These are phyloP conservation scores for Ceratocystis albifundus DNA, from an alignment of 2,329 filamentous ascomycete genomes.

Conservation along the genomic window DNA sequence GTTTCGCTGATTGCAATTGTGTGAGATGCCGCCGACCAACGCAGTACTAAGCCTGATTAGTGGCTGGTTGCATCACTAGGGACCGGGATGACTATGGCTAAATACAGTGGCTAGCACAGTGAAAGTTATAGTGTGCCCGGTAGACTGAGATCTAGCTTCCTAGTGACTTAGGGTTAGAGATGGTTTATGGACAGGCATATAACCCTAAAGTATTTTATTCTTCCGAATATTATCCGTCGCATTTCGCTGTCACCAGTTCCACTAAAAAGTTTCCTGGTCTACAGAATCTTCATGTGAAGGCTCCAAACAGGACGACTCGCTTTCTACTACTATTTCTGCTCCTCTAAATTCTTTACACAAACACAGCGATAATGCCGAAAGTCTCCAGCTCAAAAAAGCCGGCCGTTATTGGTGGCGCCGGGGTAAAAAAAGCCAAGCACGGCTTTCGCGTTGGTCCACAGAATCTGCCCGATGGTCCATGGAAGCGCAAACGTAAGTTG, in stretches of 20 bases:
- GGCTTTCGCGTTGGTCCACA: slow-evolving; percentile 60
- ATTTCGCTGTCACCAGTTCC: not conserved
- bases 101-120: not conserved
- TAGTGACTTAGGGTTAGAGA: not conserved
- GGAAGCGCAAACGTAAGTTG: slow-evolving; percentile 58
- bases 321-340: too few relatives aligned
- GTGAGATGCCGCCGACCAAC: too few relatives aligned
- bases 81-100: not conserved
- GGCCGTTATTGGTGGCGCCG: slow-evolving; percentile 6
- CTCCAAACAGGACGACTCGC: too few relatives aligned
- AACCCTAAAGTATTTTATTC: not conserved
- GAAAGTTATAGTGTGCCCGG: not conserved
- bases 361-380: not conserved
- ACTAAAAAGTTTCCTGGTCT: slow-evolving; percentile 18
- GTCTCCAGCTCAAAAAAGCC: slow-evolving; percentile 7
- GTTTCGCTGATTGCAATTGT: too few relatives aligned
- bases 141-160: not conserved
- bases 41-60: not conserved
- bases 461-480: slow-evolving; percentile 80
- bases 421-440: slow-evolving; percentile 19
- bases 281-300: not conserved
- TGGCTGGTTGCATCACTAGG: not conserved
- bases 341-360: not conserved
- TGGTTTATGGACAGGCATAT: not conserved
- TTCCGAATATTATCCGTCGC: not conserved